Base-by-base conservation (phyloP, 108 stramenopile species). In the Licmophora abbreviata region DNA sequence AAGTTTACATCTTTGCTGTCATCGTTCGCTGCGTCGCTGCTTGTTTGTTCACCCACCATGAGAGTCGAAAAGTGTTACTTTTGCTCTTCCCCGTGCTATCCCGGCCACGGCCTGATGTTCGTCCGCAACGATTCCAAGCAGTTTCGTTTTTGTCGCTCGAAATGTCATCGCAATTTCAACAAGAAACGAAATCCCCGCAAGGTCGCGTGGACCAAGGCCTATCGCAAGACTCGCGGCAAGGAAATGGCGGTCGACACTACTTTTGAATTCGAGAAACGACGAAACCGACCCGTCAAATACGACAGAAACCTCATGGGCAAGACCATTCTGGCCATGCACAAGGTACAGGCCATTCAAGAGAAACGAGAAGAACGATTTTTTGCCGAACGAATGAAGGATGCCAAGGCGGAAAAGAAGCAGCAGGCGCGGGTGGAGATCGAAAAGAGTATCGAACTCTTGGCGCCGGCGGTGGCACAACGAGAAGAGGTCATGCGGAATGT, bases 121-220 rank as follows among this genome's bases (percentile, higher is more conserved):
- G 99, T 95, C 40, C 83, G 99, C 31, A 99, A 99, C 68, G 99
- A 99, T 70, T 77, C 84, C 60, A 99, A 99, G 74, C 84, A 90
- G 51, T 99, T 99, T 56, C 89, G 91, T 15, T 99, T 99, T 71
- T 99, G 99, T 60, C 89, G 99, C 27, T 95, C 97, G 17, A 99
- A 99, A 79, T 99, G 99, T 75, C 96, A 97, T 77, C 82, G 88
- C 34, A 93, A 95, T 61, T 99, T 99, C 64, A 94, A 93, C 55
- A 92, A 93, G 72, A 99, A 99, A 67, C 81, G 97, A 56, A 99
- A 99, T 61, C 99, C 99, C 6, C 83, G 99, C 30, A 98, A 99
- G 76, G 89, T 95, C 12, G 90, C 91, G 44, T 99, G 99, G 99
- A 98, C 99, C 28, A 99, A 98, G 76, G 95, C 97, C 46, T 99